phyloP scores from a whole-genome alignment of 2,329 filamentous ascomycete genomes.

The Leptographium procerum region DNA sequence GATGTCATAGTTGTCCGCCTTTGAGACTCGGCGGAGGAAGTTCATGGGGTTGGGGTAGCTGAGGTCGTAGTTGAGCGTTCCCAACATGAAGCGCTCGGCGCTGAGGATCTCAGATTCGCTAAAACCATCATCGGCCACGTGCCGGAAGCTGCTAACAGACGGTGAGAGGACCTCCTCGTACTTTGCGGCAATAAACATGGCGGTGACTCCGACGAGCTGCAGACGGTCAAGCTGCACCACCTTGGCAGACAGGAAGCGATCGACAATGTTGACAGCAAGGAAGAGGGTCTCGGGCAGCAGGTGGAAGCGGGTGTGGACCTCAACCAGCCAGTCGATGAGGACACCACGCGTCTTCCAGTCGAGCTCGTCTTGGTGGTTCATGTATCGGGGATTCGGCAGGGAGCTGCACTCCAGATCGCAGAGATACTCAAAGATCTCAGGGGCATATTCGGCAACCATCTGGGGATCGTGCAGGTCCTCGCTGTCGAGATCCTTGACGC shows the following conservation, averaged over 20 bases:
- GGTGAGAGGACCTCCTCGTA: constrained; percentile 97
- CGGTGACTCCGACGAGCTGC: constrained; percentile 91
- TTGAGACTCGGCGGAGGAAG: constrained; percentile 95
- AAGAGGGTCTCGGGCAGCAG: constrained; percentile 93
- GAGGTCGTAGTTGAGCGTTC: constrained; percentile 87
- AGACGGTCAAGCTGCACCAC: constrained; percentile 92
- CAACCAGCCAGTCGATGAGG: constrained; percentile 93
- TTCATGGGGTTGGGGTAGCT: constrained; percentile 99
- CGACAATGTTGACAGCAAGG: constrained; percentile 94
- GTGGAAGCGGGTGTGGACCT: constrained; percentile 94
- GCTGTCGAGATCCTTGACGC: constrained; percentile 59
- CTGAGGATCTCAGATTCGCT: constrained; percentile 89
- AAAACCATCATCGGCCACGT: constrained; percentile 94
- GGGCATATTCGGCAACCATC: constrained; percentile 96
- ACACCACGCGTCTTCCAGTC: constrained; percentile 99
- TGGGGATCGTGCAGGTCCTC: constrained; percentile 89
- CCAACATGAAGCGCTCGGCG: constrained; percentile 90
- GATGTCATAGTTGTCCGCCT: constrained; percentile 98
- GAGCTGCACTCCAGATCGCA: constrained; percentile 70
- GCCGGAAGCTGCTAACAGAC: constrained; percentile 92
- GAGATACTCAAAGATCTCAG: constrained; percentile 95
- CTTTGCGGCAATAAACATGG: constrained; percentile 99
- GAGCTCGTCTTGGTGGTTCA: constrained; percentile 85
- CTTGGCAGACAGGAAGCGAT: constrained; percentile 91
- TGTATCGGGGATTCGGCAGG: constrained; percentile 85